Percentiles rank a stretch among this genome's conserved stretches.
Conservation (phyloP, 768 basidiomycete species). For the Pulveroboletus sp. region DNA sequence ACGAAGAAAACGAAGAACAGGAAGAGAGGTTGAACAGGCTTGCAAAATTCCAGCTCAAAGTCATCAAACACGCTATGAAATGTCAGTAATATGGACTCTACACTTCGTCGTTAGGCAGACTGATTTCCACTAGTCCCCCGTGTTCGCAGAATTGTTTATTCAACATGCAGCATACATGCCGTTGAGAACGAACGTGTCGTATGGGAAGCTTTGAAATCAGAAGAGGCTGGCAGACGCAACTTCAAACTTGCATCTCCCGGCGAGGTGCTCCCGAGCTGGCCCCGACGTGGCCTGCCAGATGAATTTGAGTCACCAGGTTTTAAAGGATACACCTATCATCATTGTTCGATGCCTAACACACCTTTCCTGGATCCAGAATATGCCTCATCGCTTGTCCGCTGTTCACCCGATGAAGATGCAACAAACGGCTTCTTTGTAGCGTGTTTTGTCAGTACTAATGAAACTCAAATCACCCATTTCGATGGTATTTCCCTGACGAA, state of each 20-base stretch:
- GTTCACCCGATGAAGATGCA: slow-evolving; percentile 75
- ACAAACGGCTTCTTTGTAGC: slow-evolving; percentile 98
- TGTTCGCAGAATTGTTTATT: slow-evolving; percentile 84
- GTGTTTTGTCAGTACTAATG: slow-evolving; percentile 57
- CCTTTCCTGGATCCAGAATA: slow-evolving; percentile 35
- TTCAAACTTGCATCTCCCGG: slow-evolving; percentile 67
- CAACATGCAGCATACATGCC: slow-evolving; percentile 93
- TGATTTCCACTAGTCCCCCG: slow-evolving; percentile 55
- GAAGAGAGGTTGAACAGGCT: slow-evolving; percentile 78
- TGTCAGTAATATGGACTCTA: no score
- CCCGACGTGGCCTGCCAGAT: slow-evolving; percentile 67
- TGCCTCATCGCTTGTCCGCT: slow-evolving; percentile 64
- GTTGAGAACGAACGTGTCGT: slow-evolving; percentile 94
- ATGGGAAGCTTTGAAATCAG: slow-evolving; percentile 60
- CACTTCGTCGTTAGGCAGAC: slow-evolving; percentile 3
- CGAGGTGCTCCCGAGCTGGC: slow-evolving; percentile 79
- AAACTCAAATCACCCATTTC: neutral
- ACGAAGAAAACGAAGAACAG: slow-evolving; percentile 53
- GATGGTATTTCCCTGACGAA: slow-evolving; percentile 4
- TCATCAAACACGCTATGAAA: slow-evolving; percentile 94
- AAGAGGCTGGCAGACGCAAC: slow-evolving; percentile 54
- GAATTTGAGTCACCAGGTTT: slow-evolving; percentile 59
- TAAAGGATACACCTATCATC: slow-evolving; percentile 5
- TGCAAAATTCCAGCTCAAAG: slow-evolving; percentile 81
- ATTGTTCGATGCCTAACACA: neutral